A percentile compares a stretch with the other conserved stretches of the same genome.
Conservation (phyloP, 2,329 filamentous ascomycete species). For the Neofusicoccum parvum region DNA sequence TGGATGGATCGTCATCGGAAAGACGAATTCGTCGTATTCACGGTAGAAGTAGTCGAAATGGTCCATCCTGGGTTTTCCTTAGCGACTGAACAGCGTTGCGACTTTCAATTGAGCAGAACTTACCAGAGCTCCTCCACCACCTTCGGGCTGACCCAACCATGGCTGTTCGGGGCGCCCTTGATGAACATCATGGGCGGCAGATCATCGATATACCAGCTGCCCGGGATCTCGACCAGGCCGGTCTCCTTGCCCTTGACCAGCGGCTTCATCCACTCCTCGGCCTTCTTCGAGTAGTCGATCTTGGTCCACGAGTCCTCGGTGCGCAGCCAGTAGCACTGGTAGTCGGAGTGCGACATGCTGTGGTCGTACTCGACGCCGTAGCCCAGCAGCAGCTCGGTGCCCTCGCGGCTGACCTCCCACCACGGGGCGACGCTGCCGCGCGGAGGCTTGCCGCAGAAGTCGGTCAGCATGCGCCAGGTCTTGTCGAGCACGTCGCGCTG, state of each 20-base stretch:
- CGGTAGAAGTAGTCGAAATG: conserved; percentile 75
- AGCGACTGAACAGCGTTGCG: conserved; percentile 52
- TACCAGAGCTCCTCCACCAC: conserved; percentile 63
- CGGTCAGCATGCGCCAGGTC: conserved; percentile 70
- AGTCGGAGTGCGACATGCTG: conserved; percentile 67
- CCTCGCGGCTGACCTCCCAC: conserved; percentile 73
- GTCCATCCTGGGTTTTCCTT: conserved; percentile 44
- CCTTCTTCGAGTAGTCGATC: conserved; percentile 66
- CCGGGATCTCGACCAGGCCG: conserved; percentile 68
- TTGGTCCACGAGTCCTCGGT: conserved; percentile 68
- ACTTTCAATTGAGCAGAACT: conserved; percentile 26
- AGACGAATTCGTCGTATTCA: conserved; percentile 76
- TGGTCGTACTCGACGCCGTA: conserved; percentile 74
- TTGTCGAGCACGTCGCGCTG: conserved; percentile 75
- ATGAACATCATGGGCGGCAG: conserved; percentile 72
- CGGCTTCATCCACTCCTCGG: conserved; percentile 68
- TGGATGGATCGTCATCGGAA: conserved; percentile 76
- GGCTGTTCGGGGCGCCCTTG: conserved; percentile 65
- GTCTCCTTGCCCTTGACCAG: conserved; percentile 61
- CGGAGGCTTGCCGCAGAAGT: conserved; percentile 71
- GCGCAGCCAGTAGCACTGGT: conserved; percentile 64
- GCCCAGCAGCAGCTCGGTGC: conserved; percentile 63
- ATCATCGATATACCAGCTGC: conserved; percentile 64
- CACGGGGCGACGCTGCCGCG: conserved; percentile 73
- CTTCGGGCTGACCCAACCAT: conserved; percentile 60